Conservation (phyloP, 495 filamentous ascomycete species). For the Apodospora peruviana region DNA sequence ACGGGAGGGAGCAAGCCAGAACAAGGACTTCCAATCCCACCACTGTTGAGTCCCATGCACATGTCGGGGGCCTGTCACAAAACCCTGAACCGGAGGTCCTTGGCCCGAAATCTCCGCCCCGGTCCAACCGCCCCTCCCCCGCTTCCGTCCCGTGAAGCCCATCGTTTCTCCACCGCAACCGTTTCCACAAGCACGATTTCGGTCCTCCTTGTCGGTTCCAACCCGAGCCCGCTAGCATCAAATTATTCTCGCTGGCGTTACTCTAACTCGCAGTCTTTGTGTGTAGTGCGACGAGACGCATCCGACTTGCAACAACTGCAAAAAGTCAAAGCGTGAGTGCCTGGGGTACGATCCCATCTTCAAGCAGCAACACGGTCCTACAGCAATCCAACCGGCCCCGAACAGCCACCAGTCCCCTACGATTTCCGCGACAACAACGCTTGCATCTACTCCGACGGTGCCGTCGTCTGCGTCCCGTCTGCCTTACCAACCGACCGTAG, state of each 20-base stretch:
- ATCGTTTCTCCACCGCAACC: neutral
- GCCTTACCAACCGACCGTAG: conserved; percentile 23
- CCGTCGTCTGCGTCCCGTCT: conserved; percentile 29
- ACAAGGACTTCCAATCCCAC: no score
- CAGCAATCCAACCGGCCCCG: conserved; percentile 67
- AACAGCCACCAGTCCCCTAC: conserved; percentile 28
- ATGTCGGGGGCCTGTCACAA: neutral
- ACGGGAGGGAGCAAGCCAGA: no score
- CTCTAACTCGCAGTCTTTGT: no score
- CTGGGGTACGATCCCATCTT: conserved; percentile 98
- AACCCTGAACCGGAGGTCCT: neutral
- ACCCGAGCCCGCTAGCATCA: no score
- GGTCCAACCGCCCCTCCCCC: neutral
- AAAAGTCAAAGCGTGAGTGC: conserved; percentile 97
- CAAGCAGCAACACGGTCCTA: conserved; percentile 74
- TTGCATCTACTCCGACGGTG: conserved; percentile 23
- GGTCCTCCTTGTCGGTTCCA: no score
- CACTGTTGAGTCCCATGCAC: neutral
- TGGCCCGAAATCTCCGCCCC: neutral
- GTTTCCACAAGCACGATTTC: neutral
- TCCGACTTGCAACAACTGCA: conserved; percentile 92
- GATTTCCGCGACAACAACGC: conserved; percentile 21
- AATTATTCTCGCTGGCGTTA: no score
- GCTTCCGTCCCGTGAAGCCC: neutral
- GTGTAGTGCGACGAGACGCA: conserved; percentile 91